Evolutionary conservation across 768 basidiomycete genomes (phyloP), one percentile per base, ranked within the genome.

Genomic region (Lentinula sp.): DNA sequence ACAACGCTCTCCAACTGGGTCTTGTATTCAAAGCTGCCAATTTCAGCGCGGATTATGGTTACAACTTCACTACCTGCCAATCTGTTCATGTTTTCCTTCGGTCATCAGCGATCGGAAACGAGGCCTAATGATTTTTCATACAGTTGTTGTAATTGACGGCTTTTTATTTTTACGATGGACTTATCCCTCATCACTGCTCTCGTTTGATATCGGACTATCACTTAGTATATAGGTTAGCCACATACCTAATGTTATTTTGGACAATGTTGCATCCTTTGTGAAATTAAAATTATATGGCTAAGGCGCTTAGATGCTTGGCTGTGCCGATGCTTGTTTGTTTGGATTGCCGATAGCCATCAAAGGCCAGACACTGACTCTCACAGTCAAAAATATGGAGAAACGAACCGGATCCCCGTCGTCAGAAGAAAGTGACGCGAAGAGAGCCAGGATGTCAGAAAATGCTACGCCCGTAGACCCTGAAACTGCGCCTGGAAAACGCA

Each of bases 401-500:
- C 34, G 59, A 60, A 49, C 50, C 35, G 59, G 49, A 13, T 51
- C 49, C 23, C 59, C 59, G 37, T 51, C 59, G 9, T n/a, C 48
- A 42, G 59, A 52, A 50, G 59, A 52, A 50, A 49, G 32, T 39
- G 59, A 60, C 48, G n/a, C 53, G 37, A 61, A 61, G 43, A 42
- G 53, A 31, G 72, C 68, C 72, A 76, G 50, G 52, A 51, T 60
- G 50, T 60, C 59, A 56, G 87, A 89, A 68, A 87, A 88, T n/a
- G 88, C 81, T 28, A 77, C 83, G 4, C 82, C 86, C 21, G 88
- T 93, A 13, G 91, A 95, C 75, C 86, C 87, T 23, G 86, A 92
- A 62, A 77, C 75, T 65, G 92, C 92, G 23, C 80, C 82, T 0
- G 94, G 94, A 65, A 95, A 95, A 75, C 89, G 92, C 65, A 84